A percentile compares a stretch with the other conserved stretches of the same genome.
These are phyloP conservation scores for Kluyveromyces sp. DNA, from an alignment of 1,139 yeast species.

Conservation along the genomic window DNA sequence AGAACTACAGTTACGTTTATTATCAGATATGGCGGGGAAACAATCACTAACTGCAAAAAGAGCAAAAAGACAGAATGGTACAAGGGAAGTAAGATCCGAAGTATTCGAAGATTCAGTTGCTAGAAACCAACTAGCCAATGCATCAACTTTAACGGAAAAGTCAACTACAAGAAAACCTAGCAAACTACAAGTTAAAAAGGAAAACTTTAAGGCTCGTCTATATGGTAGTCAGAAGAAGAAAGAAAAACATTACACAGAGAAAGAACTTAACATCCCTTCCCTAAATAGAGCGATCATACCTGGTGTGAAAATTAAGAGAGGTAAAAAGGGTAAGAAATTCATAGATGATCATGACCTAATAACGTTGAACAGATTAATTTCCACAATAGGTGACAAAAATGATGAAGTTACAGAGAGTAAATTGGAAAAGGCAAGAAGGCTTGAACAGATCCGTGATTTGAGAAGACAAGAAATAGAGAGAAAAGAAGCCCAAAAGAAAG, in stretches of 20 bases:
- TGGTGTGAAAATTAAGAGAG: slow-evolving; percentile 68
- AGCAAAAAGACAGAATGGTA: slow-evolving; percentile 42
- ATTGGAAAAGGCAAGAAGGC: slow-evolving; percentile 77
- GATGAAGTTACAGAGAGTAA: slow-evolving; percentile 84
- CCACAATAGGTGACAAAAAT: slow-evolving; percentile 71
- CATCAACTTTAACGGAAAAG: slow-evolving; percentile 60
- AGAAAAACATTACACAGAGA: slow-evolving; percentile 55
- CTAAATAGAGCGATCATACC: slow-evolving; percentile 80
- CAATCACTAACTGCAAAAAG: slow-evolving; percentile 42
- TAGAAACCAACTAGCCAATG: slow-evolving; percentile 51
- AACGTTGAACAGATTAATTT: slow-evolving; percentile 59
- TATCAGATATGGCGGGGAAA: slow-evolving; percentile 9
- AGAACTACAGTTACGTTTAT: not conserved
- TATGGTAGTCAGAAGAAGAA: slow-evolving; percentile 64
- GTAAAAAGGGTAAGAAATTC: slow-evolving; percentile 91
- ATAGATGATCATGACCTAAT: slow-evolving; percentile 65
- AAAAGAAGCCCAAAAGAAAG: slow-evolving; percentile 63
- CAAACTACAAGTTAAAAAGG: slow-evolving; percentile 53
- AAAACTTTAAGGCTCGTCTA: slow-evolving; percentile 53
- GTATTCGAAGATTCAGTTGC: slow-evolving; percentile 58
- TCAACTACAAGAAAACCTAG: slow-evolving; percentile 44
- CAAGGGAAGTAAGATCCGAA: slow-evolving; percentile 57
- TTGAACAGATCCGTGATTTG: slow-evolving; percentile 83
- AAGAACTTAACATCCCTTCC: slow-evolving; percentile 68
- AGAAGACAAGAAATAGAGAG: slow-evolving; percentile 81